A percentile compares a stretch with the other conserved stretches of the same genome.
Evolutionary conservation across 805 yeast species (phyloP).

Genomic region (Wickerhamiella azyma): DNA sequence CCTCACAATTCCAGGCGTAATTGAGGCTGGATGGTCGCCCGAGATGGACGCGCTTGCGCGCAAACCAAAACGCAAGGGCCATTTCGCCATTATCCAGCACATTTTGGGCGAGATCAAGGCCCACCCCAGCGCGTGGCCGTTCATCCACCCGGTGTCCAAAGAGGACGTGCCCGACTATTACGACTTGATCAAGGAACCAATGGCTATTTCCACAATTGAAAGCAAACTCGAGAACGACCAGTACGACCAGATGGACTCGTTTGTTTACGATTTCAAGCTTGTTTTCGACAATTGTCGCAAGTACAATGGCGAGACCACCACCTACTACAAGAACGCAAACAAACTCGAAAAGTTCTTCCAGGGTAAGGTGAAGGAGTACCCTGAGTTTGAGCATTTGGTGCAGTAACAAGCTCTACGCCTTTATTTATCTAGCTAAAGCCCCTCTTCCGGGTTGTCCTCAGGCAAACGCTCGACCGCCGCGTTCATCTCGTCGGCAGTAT

Average conservation of each 20-base stretch:
- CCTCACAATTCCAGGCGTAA: slow-evolving; percentile 71
- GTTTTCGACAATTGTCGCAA: slow-evolving; percentile 83
- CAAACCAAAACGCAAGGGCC: slow-evolving; percentile 87
- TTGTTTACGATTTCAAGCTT: slow-evolving; percentile 73
- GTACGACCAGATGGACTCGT: slow-evolving; percentile 82
- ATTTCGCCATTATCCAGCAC: slow-evolving; percentile 85
- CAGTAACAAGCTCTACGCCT: neutral
- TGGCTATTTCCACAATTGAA: slow-evolving; percentile 96
- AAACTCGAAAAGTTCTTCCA: slow-evolving; percentile 83
- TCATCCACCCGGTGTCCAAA: slow-evolving; percentile 78
- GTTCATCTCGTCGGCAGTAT: slow-evolving; percentile 69
- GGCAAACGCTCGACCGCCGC: slow-evolving; percentile 65
- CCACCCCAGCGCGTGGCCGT: slow-evolving; percentile 98
- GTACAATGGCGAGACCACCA: slow-evolving; percentile 87
- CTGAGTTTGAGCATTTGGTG: slow-evolving; percentile 75
- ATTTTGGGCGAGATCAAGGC: slow-evolving; percentile 76
- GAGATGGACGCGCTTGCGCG: slow-evolving; percentile 97
- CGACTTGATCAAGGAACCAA: slow-evolving; percentile 92
- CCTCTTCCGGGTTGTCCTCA: slow-evolving; percentile 31
- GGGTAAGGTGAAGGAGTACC: slow-evolving; percentile 70
- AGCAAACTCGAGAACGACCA: slow-evolving; percentile 81
- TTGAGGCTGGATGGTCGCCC: slow-evolving; percentile 94
- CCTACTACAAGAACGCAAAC: slow-evolving; percentile 89
- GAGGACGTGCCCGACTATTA: slow-evolving; percentile 95
- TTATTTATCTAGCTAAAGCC: neutral